Percentiles rank a stretch among this genome's conserved stretches.
These are phyloP conservation scores for Citrus hindsii DNA, from an alignment of 345 rosid species.

Conservation along the genomic window DNA sequence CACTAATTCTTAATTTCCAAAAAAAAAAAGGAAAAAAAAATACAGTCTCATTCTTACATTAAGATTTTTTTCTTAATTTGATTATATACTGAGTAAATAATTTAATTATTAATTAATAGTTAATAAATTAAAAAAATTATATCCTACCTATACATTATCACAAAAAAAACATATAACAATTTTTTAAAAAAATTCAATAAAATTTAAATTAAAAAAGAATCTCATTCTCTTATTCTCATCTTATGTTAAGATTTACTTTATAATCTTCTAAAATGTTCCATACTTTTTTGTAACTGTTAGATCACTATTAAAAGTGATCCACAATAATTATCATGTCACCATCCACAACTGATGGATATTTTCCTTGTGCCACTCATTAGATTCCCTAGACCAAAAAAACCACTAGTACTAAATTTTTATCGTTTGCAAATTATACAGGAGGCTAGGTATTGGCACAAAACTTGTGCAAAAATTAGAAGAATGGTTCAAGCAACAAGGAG, in stretches of 20 bases:
- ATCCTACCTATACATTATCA: too few relatives aligned
- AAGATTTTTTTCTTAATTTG: too few relatives aligned
- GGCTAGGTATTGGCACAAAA: slow-evolving; percentile 58
- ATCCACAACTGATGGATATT: neutral
- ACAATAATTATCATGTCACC: slow-evolving; percentile 2
- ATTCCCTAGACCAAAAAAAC: neutral
- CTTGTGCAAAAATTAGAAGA: slow-evolving; percentile 53
- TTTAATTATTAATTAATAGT: too few relatives aligned
- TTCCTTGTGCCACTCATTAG: neutral
- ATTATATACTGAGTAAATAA: too few relatives aligned
- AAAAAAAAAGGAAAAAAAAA: neutral
- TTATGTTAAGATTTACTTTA: neutral
- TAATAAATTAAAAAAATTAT: too few relatives aligned
- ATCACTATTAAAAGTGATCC: neutral
- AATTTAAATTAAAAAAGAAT: too few relatives aligned
- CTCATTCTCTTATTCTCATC: neutral
- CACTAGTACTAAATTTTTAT: neutral
- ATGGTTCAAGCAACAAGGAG: slow-evolving; percentile 66
- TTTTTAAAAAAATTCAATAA: too few relatives aligned
- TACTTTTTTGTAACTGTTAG: neutral
- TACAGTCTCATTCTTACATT: neutral
- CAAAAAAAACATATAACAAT: too few relatives aligned
- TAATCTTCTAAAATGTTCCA: slow-evolving; percentile 8
- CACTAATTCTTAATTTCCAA: neutral
- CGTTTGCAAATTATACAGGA: slow-evolving; percentile 37